These are phyloP conservation scores for Trametes cinnabarina DNA, from an alignment of 768 basidiomycete genomes.

Conservation along the genomic window DNA sequence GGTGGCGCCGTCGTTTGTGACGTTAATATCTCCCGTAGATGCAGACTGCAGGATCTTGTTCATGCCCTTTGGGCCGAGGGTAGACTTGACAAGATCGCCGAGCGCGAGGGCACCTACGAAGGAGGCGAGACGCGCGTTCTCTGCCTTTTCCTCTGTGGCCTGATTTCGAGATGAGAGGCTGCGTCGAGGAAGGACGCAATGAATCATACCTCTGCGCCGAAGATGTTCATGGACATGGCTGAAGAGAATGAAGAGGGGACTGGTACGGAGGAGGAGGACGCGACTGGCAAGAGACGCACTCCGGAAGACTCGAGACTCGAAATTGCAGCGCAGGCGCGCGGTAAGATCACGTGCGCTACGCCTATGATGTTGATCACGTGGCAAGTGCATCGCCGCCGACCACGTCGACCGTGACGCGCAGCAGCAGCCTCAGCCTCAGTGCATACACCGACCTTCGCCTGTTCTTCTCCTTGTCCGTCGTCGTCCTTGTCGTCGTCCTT, in stretches of 20 bases:
- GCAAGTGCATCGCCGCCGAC: neutral
- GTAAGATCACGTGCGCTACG: neutral
- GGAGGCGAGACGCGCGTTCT: slow-evolving; percentile 96
- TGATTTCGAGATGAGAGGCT: slow-evolving; percentile 27
- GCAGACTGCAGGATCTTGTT: slow-evolving; percentile 97
- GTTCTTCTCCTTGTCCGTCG: neutral
- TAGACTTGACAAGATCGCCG: slow-evolving; percentile 98
- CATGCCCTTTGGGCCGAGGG: slow-evolving; percentile 98
- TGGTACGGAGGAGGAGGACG: neutral
- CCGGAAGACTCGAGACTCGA: slow-evolving; percentile 6
- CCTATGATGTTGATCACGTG: slow-evolving; percentile 2
- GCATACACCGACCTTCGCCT: neutral
- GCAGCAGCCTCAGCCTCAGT: neutral
- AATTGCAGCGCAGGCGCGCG: slow-evolving; percentile 6
- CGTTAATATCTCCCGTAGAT: slow-evolving; percentile 88
- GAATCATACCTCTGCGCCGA: slow-evolving; percentile 58
- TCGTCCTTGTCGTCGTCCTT: neutral
- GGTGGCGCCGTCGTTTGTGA: slow-evolving; percentile 98
- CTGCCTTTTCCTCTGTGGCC: slow-evolving; percentile 93
- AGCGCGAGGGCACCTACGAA: slow-evolving; percentile 97
- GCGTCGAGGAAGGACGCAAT: no score
- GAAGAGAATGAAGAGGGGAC: neutral
- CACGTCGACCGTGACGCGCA: slow-evolving; percentile 14
- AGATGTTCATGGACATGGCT: slow-evolving; percentile 68
- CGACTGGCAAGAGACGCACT: neutral